phyloP scores from a whole-genome alignment of 169 alveolate species.

The Besnoitia besnoiti region DNA sequence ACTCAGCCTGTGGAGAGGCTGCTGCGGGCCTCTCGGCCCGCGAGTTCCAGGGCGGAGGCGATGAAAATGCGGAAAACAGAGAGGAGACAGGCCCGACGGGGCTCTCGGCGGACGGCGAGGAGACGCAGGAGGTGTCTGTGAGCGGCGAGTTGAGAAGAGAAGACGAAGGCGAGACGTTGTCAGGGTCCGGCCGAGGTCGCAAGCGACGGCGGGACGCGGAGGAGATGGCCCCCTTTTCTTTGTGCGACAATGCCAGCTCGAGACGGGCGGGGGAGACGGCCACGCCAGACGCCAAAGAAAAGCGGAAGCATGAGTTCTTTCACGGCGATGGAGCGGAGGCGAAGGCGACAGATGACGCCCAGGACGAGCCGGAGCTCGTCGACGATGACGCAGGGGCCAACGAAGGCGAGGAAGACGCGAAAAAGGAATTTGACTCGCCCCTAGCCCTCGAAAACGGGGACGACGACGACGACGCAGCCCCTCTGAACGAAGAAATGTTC shows the following conservation, averaged over 20 bases:
- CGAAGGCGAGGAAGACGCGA: background rate
- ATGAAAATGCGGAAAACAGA: too few relatives aligned
- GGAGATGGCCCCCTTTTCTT: too few relatives aligned
- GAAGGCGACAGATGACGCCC: background rate
- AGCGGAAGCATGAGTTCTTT: background rate
- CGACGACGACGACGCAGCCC: background rate
- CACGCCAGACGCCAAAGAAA: background rate
- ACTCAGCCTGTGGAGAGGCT: too few relatives aligned
- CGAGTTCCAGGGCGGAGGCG: too few relatives aligned
- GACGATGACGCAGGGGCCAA: background rate
- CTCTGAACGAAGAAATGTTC: slow-evolving; percentile 40
- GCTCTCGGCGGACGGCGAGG: background rate
- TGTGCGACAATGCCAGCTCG: too few relatives aligned
- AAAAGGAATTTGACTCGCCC: background rate
- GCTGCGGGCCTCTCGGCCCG: too few relatives aligned
- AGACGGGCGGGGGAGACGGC: background rate
- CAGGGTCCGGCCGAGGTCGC: too few relatives aligned
- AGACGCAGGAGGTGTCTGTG: background rate
- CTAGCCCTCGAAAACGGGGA: too few relatives aligned
- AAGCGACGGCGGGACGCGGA: too few relatives aligned
- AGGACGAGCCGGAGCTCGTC: background rate
- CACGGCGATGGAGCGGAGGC: background rate
- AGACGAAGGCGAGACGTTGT: too few relatives aligned
- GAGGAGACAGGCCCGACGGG: too few relatives aligned
- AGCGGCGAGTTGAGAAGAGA: too few relatives aligned